Conservation (phyloP, 768 basidiomycete genomes). For the Panaeolus papilionaceus region DNA sequence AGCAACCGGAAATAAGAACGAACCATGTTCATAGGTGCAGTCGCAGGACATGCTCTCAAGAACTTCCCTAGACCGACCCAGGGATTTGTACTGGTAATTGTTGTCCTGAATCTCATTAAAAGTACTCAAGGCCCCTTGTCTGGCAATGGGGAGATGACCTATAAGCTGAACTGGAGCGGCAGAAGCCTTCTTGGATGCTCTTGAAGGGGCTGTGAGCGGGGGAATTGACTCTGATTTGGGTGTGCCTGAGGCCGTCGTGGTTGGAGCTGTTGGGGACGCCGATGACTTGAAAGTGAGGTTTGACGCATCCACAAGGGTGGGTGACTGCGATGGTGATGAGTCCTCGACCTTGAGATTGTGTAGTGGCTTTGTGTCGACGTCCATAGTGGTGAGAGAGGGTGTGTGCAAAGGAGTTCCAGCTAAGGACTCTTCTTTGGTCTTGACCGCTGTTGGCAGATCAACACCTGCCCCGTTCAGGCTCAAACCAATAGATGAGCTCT, state of each 20-base stretch:
- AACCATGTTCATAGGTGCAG: slow-evolving; percentile 84
- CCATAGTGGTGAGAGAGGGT: slow-evolving; percentile 31
- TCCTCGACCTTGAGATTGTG: slow-evolving; percentile 35
- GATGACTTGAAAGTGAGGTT: slow-evolving; percentile 42
- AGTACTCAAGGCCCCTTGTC: slow-evolving; percentile 69
- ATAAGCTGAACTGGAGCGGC: slow-evolving; percentile 69
- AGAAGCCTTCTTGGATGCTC: slow-evolving; percentile 42
- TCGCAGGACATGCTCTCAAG: slow-evolving; percentile 97
- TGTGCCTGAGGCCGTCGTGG: slow-evolving; percentile 32
- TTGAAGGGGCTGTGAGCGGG: slow-evolving; percentile 36
- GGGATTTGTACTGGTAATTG: slow-evolving; percentile 84
- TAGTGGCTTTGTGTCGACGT: slow-evolving; percentile 40
- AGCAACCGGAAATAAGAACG: slow-evolving; percentile 44
- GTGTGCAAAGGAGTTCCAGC: slow-evolving; percentile 34
- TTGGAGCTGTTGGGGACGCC: slow-evolving; percentile 38
- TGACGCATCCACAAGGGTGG: slow-evolving; percentile 40
- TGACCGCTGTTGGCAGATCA: slow-evolving; percentile 39
- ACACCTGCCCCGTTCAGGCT: slow-evolving; percentile 25
- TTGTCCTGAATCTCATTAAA: slow-evolving; percentile 80
- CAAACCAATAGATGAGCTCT: slow-evolving; percentile 28
- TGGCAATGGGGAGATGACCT: slow-evolving; percentile 78
- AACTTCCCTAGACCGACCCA: slow-evolving; percentile 88
- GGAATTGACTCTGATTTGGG: slow-evolving; percentile 49
- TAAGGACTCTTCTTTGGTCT: slow-evolving; percentile 38
- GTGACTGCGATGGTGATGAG: slow-evolving; percentile 42